phyloP scores from a whole-genome alignment of 1,284 basidiomycete genomes.

The Trametes hirsuta region DNA sequence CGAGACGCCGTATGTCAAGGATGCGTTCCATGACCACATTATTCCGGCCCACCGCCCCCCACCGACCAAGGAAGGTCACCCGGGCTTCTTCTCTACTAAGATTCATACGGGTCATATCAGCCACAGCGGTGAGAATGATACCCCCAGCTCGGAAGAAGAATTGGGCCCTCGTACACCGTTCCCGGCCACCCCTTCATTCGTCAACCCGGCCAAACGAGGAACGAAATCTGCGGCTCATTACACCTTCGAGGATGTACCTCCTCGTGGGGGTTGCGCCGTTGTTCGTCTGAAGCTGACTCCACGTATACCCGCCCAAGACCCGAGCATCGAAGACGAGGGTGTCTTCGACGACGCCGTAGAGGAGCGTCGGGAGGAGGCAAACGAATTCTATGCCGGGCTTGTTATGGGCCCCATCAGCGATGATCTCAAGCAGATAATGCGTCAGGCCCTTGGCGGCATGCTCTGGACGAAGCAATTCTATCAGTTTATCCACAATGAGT shows the following conservation, averaged over 20 bases:
- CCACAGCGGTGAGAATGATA: conserved; percentile 33
- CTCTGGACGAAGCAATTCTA: conserved; percentile 99
- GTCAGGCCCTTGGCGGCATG: conserved; percentile 98
- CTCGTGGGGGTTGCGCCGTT: conserved; percentile 91
- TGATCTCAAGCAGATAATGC: conserved; percentile 94
- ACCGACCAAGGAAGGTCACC: conserved; percentile 28
- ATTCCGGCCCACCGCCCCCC: conserved; percentile 82
- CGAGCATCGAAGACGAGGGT: conserved; percentile 85
- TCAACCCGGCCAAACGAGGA: conserved; percentile 87
- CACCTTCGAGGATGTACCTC: conserved; percentile 84
- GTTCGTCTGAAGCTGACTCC: conserved; percentile 94
- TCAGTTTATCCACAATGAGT: conserved; percentile 94
- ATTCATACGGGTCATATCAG: conserved; percentile 51
- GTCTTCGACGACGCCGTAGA: conserved; percentile 90
- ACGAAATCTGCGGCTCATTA: conserved; percentile 96
- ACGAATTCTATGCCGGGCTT: conserved; percentile 92
- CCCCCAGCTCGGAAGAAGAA: conserved; percentile 35
- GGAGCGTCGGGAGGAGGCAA: conserved; percentile 87
- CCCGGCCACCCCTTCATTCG: conserved; percentile 57
- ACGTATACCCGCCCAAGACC: conserved; percentile 72
- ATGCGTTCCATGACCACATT: conserved; percentile 99
- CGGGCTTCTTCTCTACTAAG: conserved; percentile 47
- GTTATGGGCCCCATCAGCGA: conserved; percentile 85
- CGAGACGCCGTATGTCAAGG: conserved; percentile 85
- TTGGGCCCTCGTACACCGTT: conserved; percentile 61